Conservation (phyloP, 306 rosid species). For the Dicorynia guianensis region DNA sequence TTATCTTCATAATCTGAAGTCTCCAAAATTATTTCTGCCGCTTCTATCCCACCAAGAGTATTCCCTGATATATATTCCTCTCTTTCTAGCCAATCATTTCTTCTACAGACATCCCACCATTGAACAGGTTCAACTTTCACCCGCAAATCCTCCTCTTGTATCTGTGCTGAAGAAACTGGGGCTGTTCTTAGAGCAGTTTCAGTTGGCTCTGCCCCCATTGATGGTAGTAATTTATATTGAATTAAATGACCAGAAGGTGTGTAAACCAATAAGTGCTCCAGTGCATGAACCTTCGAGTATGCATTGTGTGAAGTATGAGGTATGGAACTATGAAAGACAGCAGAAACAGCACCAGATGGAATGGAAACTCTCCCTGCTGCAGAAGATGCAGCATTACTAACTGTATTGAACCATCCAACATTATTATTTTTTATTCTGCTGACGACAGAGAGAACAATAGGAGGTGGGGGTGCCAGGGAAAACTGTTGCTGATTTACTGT, state of each 20-base stretch:
- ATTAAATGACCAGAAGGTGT: slow-evolving; percentile 63
- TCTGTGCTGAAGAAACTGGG: slow-evolving; percentile 49
- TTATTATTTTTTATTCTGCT: slow-evolving; percentile 66
- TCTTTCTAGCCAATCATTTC: slow-evolving; percentile 64
- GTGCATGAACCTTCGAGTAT: slow-evolving; percentile 46
- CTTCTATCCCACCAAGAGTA: slow-evolving; percentile 37
- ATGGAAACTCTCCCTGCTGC: slow-evolving; percentile 55
- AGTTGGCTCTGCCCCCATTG: slow-evolving; percentile 52
- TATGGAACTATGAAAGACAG: slow-evolving; percentile 58
- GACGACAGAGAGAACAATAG: slow-evolving; percentile 64
- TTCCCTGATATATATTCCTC: slow-evolving; percentile 58
- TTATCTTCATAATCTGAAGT: slow-evolving; percentile 48
- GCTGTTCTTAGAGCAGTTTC: slow-evolving; percentile 51
- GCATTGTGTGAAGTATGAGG: slow-evolving; percentile 45
- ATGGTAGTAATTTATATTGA: slow-evolving; percentile 62
- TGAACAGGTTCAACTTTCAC: slow-evolving; percentile 68
- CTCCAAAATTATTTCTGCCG: slow-evolving; percentile 43
- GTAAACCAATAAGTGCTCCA: slow-evolving; percentile 66
- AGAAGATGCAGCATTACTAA: slow-evolving; percentile 64
- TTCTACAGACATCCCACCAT: slow-evolving; percentile 73
- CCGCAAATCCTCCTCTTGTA: slow-evolving; percentile 66
- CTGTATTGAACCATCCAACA: slow-evolving; percentile 67
- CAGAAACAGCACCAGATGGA: slow-evolving; percentile 64
- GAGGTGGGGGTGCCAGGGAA: slow-evolving; percentile 55
- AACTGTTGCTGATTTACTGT: slow-evolving; percentile 46